Conservation (phyloP, 805 yeast species). For the Candida piceae region DNA sequence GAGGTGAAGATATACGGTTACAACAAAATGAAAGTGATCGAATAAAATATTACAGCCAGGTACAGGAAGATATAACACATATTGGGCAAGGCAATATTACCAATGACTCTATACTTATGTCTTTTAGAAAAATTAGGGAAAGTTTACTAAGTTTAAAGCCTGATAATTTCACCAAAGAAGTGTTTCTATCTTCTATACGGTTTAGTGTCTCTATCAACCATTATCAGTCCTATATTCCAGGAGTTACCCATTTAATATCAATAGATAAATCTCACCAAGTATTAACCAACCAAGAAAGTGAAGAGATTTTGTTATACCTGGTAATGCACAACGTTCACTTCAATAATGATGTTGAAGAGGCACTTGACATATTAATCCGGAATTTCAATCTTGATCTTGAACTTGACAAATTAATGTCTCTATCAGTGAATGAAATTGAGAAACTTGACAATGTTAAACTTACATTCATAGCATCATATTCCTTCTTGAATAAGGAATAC, state of each 20-base stretch:
- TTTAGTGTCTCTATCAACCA: slow-evolving; percentile 42
- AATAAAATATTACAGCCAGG: slow-evolving; percentile 33
- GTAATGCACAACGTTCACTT: slow-evolving; percentile 43
- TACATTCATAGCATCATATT: slow-evolving; percentile 8
- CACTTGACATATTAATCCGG: slow-evolving; percentile 25
- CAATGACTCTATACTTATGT: slow-evolving; percentile 31
- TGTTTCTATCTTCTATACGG: slow-evolving; percentile 44
- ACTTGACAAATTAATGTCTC: neutral
- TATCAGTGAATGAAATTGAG: neutral
- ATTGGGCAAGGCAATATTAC: slow-evolving; percentile 1
- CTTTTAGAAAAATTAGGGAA: slow-evolving; percentile 50
- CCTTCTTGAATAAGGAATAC: slow-evolving; percentile 31
- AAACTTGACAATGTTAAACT: neutral
- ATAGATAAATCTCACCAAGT: slow-evolving; percentile 14
- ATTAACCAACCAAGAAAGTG: slow-evolving; percentile 29
- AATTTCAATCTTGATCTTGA: slow-evolving; percentile 5
- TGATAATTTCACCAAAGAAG: slow-evolving; percentile 34
- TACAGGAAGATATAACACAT: slow-evolving; percentile 25
- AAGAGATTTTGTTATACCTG: slow-evolving; percentile 38
- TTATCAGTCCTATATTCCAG: slow-evolving; percentile 51
- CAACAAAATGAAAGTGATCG: slow-evolving; percentile 41
- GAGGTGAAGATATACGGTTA: slow-evolving; percentile 52
- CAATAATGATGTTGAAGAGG: slow-evolving; percentile 28
- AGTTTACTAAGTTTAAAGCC: slow-evolving; percentile 39
- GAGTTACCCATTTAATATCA: slow-evolving; percentile 39